These are phyloP conservation scores for Terana coerulea DNA, from an alignment of 768 basidiomycete species.

Conservation along the genomic window DNA sequence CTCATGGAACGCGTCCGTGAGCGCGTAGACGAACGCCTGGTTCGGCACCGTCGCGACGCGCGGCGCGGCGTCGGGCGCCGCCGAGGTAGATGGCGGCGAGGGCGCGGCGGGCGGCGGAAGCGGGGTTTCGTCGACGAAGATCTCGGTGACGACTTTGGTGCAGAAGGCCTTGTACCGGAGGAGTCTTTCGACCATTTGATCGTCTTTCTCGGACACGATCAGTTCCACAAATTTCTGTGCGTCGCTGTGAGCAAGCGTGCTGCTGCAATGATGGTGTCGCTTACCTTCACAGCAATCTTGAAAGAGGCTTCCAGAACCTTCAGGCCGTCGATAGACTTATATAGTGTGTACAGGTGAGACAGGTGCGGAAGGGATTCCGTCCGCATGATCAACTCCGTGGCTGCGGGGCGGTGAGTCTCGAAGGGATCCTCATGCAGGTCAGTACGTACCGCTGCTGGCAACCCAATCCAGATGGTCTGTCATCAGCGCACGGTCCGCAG, in stretches of 20 bases:
- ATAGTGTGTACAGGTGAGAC: conserved; percentile 54
- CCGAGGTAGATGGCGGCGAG: conserved; percentile 11
- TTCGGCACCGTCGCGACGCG: conserved; percentile 34
- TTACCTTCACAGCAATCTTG: conserved; percentile 56
- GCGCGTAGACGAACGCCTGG: conserved; percentile 60
- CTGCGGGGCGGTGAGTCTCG: conserved; percentile 31
- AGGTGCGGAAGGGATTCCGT: conserved; percentile 39
- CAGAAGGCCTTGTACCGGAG: conserved; percentile 62
- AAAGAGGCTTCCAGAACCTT: conserved; percentile 58
- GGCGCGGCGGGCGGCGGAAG: conserved; percentile 30
- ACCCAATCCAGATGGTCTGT: conserved; percentile 40
- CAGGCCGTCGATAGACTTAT: conserved; percentile 52
- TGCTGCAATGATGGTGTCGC: too few relatives aligned
- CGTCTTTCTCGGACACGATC: conserved; percentile 65
- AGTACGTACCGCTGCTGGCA: conserved; percentile 33
- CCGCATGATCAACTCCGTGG: conserved; percentile 51
- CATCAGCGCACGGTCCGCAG: conserved; percentile 52
- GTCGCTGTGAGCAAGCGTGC: not conserved
- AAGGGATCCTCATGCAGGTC: too few relatives aligned
- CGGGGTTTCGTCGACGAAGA: conserved; percentile 47
- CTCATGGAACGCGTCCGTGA: conserved; percentile 63
- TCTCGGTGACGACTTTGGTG: conserved; percentile 43
- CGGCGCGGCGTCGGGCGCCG: conserved; percentile 1
- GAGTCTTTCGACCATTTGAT: conserved; percentile 73
- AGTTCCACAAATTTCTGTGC: conserved; percentile 49